phyloP scores from a whole-genome alignment of 2,329 filamentous ascomycete species.

The Colletotrichum zoysiae region DNA sequence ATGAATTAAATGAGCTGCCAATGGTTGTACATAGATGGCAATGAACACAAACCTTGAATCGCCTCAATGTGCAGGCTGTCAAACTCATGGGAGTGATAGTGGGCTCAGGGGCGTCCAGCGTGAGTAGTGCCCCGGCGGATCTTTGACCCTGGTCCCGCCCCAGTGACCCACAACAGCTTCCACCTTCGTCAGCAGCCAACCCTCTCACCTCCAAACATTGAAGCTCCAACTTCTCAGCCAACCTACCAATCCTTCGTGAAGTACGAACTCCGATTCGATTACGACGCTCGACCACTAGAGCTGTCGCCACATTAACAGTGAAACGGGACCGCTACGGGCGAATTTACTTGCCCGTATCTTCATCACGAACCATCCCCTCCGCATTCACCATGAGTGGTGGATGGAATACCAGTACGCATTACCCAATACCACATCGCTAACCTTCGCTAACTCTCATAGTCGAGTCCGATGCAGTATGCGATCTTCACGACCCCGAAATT shows the following conservation, averaged over 20 bases:
- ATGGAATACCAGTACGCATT: conserved; percentile 86
- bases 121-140: conserved; percentile 25
- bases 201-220: neutral
- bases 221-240: conserved; percentile 4
- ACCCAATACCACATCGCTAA: conserved; percentile 21
- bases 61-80: neutral
- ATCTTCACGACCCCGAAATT: neutral
- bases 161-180: conserved; percentile 36
- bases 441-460: conserved; percentile 59
- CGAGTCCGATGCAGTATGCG: conserved; percentile 90
- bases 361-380: neutral
- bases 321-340: neutral
- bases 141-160: conserved; percentile 35
- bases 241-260: conserved; percentile 33
- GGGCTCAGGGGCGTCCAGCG: neutral
- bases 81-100: neutral
- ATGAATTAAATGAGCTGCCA: conserved; percentile 7
- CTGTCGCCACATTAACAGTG: neutral
- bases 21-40: conserved; percentile 35
- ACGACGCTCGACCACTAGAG: neutral
- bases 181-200: conserved; percentile 21
- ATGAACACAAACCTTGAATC: conserved; percentile 10
- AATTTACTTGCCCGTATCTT: neutral
- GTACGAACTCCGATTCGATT: neutral
- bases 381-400: conserved; percentile 75